These are phyloP conservation scores for Vitis rupestris DNA, from an alignment of 164 flowering plant species.

Conservation along the genomic window DNA sequence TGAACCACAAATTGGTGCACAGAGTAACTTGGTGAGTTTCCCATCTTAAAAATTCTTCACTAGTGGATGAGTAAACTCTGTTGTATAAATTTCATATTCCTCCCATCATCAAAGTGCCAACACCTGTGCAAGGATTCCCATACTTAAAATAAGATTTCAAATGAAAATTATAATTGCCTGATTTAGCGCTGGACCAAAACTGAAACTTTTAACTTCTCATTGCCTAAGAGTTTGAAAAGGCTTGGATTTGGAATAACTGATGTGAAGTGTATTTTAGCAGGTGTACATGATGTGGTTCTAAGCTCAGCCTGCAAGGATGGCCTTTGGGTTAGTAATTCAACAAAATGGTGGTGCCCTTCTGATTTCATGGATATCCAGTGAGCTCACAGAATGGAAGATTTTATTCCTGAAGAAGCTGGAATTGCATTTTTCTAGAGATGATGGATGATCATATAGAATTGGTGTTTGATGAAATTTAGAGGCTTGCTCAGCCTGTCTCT, in stretches of 20 bases:
- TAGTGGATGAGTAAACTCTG: no score
- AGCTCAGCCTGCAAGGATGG: conserved; percentile 13
- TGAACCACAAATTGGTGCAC: conserved; percentile 11
- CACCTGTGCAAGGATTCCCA: no score
- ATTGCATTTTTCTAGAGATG: background rate
- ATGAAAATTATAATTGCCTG: no score
- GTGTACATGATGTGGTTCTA: conserved; percentile 3
- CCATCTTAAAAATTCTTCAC: no score
- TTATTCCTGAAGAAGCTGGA: background rate
- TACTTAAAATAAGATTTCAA: no score
- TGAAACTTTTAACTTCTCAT: background rate
- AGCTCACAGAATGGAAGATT: background rate
- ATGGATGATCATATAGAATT: background rate
- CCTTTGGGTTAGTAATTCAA: background rate
- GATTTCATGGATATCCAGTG: background rate
- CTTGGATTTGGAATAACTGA: no score
- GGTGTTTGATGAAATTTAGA: background rate
- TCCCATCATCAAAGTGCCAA: no score
- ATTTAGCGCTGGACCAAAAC: background rate
- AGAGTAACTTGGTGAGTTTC: conserved; percentile 14
- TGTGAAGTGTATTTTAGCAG: background rate
- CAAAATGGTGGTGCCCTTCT: background rate
- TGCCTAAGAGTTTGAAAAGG: background rate
- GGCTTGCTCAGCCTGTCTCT: background rate
- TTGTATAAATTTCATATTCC: no score